Conservation (phyloP, 108 stramenopile genomes). For the Cylindrotheca fusiformis region DNA sequence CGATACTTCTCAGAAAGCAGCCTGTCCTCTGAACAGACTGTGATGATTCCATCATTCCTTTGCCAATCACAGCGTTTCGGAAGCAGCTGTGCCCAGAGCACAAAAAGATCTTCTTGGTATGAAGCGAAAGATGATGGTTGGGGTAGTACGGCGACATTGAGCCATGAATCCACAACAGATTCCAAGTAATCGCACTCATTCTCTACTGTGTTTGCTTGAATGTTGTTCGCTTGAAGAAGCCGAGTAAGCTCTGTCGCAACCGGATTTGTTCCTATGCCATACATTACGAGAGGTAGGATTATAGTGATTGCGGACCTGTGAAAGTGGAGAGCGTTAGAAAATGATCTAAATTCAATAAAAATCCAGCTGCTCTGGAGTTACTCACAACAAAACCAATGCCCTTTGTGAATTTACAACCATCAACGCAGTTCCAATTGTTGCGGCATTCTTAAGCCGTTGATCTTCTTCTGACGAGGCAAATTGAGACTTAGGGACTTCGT, state of each 20-base stretch:
- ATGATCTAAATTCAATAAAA: not conserved
- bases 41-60: slow-evolving; percentile 38
- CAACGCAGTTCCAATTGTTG: slow-evolving; percentile 83
- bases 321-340: not conserved
- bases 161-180: slow-evolving; percentile 49
- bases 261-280: slow-evolving; percentile 29
- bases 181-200: slow-evolving; percentile 56
- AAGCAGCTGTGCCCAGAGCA: slow-evolving; percentile 58
- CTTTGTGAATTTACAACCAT: slow-evolving; percentile 73
- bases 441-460: slow-evolving; percentile 60
- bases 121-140: slow-evolving; percentile 2
- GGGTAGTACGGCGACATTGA: slow-evolving; percentile 21
- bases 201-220: slow-evolving; percentile 29
- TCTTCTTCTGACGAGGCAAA: slow-evolving; percentile 40
- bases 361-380: slow-evolving; percentile 1
- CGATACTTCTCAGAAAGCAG: not conserved
- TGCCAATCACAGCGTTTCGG: slow-evolving; percentile 66
- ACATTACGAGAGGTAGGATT: slow-evolving; percentile 43
- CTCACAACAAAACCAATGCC: slow-evolving; percentile 61
- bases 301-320: slow-evolving; percentile 36
- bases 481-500: not conserved
- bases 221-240: slow-evolving; percentile 62
- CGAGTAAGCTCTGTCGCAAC: slow-evolving; percentile 37
- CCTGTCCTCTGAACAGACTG: slow-evolving; percentile 21
- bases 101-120: slow-evolving; percentile 17